Base-by-base conservation (phyloP, 208 protist species). In the Polymyxa betae region DNA sequence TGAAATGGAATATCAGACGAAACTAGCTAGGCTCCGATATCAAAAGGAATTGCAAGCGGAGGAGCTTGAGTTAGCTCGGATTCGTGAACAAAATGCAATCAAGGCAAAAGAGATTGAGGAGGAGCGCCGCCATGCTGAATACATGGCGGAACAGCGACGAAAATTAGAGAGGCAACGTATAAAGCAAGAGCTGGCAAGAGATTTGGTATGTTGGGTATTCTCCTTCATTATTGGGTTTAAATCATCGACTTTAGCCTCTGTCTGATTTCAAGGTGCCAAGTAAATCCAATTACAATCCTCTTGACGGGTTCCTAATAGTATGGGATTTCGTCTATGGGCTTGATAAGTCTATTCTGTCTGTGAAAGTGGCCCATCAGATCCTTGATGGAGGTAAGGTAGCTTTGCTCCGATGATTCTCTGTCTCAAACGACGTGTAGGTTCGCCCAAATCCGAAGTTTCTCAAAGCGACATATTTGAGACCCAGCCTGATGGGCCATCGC, bases 301-400 rank as follows among this genome's bases (percentile, higher is more conserved):
- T 82, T 20, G 72, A 45, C n/a, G 72, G 72, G 72, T 82, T 82
- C 72, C 5, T n/a, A 20, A 35, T 82, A 5, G 12, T 82, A 20
- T 82, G 72, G 72, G 72, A 82, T 82, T 82, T 82, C 72, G 40
- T 82, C 5, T 82, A 82, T n/a, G 72, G 72, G 35, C 72, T 82
- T 12, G 72, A 82, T 35, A 82, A 82, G n/a, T 38, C 72, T 5
- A 5, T 40, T 20, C 5, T n/a, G 5, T 5, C 72, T 16, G n/a
- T 35, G 16, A 5, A n/a, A 43, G 5, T 82, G 16, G 40, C n/a
- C 35, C 35, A 45, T 82, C 72, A 82, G n/a, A 43, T 82, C 35
- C 72, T 82, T 5, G 72, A 82, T 82, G 72, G 72, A 45, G 72
- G 49, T 60, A 60, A 60, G 49, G 5, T 24, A 60, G 24, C 24